Conservation (phyloP, 345 rosid genomes). For the Aquilaria malaccensis region DNA sequence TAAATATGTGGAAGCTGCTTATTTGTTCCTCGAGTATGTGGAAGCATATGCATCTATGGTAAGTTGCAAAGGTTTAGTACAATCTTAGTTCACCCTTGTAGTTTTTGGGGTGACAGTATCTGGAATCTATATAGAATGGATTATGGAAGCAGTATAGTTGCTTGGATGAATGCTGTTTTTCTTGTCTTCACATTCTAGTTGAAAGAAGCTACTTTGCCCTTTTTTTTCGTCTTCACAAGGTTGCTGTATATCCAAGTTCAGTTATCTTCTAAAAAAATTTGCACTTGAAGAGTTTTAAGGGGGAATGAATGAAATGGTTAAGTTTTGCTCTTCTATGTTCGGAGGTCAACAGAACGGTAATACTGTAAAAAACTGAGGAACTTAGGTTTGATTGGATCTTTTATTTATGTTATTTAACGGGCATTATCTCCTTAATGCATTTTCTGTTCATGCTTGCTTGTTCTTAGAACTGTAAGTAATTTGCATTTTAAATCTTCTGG, state of each 20-base stretch:
- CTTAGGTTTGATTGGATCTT: neutral
- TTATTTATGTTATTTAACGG: neutral
- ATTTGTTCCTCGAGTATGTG: constrained; percentile 63
- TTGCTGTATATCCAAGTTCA: too few species aligned
- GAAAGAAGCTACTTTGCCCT: too few species aligned
- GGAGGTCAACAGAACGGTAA: too few species aligned
- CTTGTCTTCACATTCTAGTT: too few species aligned
- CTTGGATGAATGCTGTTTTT: neutral
- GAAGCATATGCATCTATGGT: constrained; percentile 75
- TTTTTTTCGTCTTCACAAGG: too few species aligned
- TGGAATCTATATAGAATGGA: too few species aligned
- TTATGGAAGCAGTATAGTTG: neutral
- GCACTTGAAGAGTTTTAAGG: neutral
- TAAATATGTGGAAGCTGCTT: constrained; percentile 78
- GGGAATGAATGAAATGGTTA: too few species aligned
- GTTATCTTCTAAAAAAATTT: too few species aligned
- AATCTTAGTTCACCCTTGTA: neutral
- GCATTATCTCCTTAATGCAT: neutral
- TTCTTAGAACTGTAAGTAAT: neutral
- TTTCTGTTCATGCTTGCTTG: neutral
- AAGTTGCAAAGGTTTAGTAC: constrained; percentile 19
- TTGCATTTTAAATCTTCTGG: constrained; percentile 5
- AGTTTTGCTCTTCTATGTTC: too few species aligned
- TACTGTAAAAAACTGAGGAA: too few species aligned
- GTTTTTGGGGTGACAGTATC: neutral